Conservation (phyloP, 1,284 basidiomycete genomes). For the Mycosarcoma mackinlayi region DNA sequence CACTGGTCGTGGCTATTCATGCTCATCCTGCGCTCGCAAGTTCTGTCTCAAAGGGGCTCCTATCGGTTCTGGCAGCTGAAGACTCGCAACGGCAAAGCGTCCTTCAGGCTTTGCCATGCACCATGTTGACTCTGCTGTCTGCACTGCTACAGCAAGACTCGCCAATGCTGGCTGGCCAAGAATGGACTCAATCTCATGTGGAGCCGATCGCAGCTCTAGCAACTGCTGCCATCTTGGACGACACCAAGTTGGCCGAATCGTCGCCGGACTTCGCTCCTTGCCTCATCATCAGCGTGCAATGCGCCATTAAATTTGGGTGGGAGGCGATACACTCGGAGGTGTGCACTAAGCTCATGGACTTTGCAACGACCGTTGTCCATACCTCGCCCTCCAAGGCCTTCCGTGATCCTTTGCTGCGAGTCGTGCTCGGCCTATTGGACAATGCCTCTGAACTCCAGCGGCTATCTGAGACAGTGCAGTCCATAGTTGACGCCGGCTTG, state of each 20-base stretch:
- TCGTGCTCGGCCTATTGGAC: conserved; percentile 17
- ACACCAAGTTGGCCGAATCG: neutral
- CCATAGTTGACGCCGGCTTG: conserved; percentile 33
- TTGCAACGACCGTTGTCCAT: conserved; percentile 9
- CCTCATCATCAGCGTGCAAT: conserved; percentile 15
- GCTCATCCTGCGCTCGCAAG: conserved; percentile 12
- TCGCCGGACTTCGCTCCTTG: conserved; percentile 12
- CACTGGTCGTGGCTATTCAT: conserved; percentile 31
- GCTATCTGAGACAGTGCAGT: conserved; percentile 26
- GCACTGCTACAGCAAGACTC: conserved; percentile 19
- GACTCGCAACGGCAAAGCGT: neutral
- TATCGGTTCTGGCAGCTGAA: neutral
- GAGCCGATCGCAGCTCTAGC: conserved; percentile 6
- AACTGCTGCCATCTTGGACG: conserved; percentile 5
- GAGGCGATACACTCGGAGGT: conserved; percentile 1
- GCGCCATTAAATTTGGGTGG: conserved; percentile 26
- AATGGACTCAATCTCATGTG: conserved; percentile 15
- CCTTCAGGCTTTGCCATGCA: conserved; percentile 13
- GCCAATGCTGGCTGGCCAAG: conserved; percentile 1
- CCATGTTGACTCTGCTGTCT: conserved; percentile 22
- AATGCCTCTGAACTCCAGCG: conserved; percentile 8
- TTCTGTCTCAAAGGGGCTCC: conserved; percentile 6
- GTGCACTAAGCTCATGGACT: conserved; percentile 4
- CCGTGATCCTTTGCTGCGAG: conserved; percentile 12
- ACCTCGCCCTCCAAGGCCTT: conserved; percentile 19